Conservation (phyloP, 805 yeast species). For the Lachancea thermotolerans region DNA sequence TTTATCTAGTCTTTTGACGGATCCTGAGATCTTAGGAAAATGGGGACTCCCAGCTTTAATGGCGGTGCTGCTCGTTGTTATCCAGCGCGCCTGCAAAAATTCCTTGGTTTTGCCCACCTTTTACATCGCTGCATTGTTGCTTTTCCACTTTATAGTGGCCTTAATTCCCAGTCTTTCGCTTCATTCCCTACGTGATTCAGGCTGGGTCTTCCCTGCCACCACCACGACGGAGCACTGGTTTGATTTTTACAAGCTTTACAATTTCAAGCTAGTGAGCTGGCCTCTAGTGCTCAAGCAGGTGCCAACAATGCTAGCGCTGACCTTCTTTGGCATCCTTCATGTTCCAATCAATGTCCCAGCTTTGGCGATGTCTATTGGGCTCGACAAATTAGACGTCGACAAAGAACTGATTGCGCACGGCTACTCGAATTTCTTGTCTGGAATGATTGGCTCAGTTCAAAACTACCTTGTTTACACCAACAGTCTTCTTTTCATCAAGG, state of each 20-base stretch:
- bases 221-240: slow-evolving; percentile 81
- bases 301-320: slow-evolving; percentile 92
- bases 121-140: slow-evolving; percentile 61
- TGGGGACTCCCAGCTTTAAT: slow-evolving; percentile 68
- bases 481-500: slow-evolving; percentile 81
- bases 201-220: slow-evolving; percentile 69
- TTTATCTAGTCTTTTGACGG: slow-evolving; percentile 38
- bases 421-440: slow-evolving; percentile 78
- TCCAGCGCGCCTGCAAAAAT: slow-evolving; percentile 56
- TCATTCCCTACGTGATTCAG: slow-evolving; percentile 53
- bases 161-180: slow-evolving; percentile 61
- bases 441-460: slow-evolving; percentile 80
- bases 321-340: slow-evolving; percentile 91
- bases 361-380: slow-evolving; percentile 79
- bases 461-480: slow-evolving; percentile 94
- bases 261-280: slow-evolving; percentile 73
- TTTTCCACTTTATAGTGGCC: slow-evolving; percentile 64
- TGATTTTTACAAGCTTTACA: slow-evolving; percentile 67
- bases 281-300: slow-evolving; percentile 53
- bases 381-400: slow-evolving; percentile 81
- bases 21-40: slow-evolving; percentile 39
- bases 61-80: slow-evolving; percentile 50
- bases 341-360: slow-evolving; percentile 99
- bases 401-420: slow-evolving; percentile 95
- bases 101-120: slow-evolving; percentile 76